Evolutionary conservation across 257 asterid genomes (phyloP), one percentile per base, ranked within the genome.

Genomic region (Forsythia viridissima): DNA sequence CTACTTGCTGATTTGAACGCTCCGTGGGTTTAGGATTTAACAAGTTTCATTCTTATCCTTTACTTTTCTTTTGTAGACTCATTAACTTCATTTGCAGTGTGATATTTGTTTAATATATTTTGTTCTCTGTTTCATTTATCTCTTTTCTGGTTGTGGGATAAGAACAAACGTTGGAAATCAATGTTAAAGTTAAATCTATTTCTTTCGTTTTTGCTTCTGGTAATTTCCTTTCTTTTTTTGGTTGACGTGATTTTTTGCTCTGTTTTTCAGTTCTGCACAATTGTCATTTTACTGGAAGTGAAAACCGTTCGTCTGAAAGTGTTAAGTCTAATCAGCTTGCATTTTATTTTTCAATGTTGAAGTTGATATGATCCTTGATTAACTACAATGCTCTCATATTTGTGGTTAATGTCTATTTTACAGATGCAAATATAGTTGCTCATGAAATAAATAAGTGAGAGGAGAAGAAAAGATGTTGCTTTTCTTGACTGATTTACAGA

Each of bases 401-500:
- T 63, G 37, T 24, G 70, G 34, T 57, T 37, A n/a, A 13, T 20
- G 69, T 61, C 30, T 52, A 6, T 73, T 12, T 10, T 74, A 43
- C 43, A 24, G 39, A 61, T 36, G 73, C 69, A 63, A 21, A 34
- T 44, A 30, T 46, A 42, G 73, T 12, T 78, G 30, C 7, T 55
- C 11, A n/a, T 21, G 52, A 39, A 11, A 70, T 6, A 70, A 13
- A 24, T 42, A 8, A 46, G 66, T 20, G 21, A 57, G 5, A 18
- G 65, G 39, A 63, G 18, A 63, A 63, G 38, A 74, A 52, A 74
- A 18, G 6, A 37, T 16, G 70, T 61, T 10, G 48, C 34, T 4
- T 38, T 71, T 42, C 21, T 72, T 9, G 66, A 42, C 38, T 43
- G 82, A 74, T 55, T 67, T 77, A 43, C 24, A 42, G 65, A n/a